Conservation (phyloP, 257 asterid species). For the Cinchona pubescens region DNA sequence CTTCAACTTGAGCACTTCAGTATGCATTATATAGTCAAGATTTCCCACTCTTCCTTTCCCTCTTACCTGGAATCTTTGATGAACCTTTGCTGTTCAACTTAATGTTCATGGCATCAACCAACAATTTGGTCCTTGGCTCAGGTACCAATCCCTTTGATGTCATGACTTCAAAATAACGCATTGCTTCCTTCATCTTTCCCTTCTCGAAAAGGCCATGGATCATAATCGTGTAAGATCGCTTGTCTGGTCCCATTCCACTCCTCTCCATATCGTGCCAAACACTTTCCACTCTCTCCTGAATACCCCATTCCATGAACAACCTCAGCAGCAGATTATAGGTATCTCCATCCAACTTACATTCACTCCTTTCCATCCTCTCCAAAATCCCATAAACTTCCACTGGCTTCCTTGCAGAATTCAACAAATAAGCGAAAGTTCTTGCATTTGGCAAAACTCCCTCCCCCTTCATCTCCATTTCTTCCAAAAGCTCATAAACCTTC, state of each 20-base stretch:
- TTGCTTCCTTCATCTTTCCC: slow-evolving; percentile 42
- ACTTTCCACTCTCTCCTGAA: slow-evolving; percentile 30
- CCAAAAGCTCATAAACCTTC: slow-evolving; percentile 53
- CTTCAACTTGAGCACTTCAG: background rate
- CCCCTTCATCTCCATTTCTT: slow-evolving; percentile 57
- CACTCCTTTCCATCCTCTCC: slow-evolving; percentile 57
- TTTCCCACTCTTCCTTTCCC: background rate
- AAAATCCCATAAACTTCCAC: slow-evolving; percentile 51
- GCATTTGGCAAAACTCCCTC: slow-evolving; percentile 48
- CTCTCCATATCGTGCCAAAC: slow-evolving; percentile 74
- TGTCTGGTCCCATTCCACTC: slow-evolving; percentile 70
- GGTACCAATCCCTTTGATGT: slow-evolving; percentile 52
- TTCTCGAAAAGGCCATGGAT: slow-evolving; percentile 55
- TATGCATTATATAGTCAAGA: background rate
- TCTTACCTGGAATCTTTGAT: background rate
- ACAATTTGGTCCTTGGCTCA: slow-evolving; percentile 52
- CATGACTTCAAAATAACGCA: slow-evolving; percentile 61
- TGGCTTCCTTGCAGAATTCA: slow-evolving; percentile 43
- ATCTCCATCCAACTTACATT: slow-evolving; percentile 47
- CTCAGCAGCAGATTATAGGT: slow-evolving; percentile 61
- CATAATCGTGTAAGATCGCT: slow-evolving; percentile 61
- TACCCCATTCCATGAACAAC: slow-evolving; percentile 66
- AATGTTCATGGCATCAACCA: slow-evolving; percentile 50
- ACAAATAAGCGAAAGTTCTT: slow-evolving; percentile 48
- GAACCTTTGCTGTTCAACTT: slow-evolving; percentile 27